Conservation (phyloP, 495 filamentous ascomycete genomes). For the Penicillium daleae region DNA sequence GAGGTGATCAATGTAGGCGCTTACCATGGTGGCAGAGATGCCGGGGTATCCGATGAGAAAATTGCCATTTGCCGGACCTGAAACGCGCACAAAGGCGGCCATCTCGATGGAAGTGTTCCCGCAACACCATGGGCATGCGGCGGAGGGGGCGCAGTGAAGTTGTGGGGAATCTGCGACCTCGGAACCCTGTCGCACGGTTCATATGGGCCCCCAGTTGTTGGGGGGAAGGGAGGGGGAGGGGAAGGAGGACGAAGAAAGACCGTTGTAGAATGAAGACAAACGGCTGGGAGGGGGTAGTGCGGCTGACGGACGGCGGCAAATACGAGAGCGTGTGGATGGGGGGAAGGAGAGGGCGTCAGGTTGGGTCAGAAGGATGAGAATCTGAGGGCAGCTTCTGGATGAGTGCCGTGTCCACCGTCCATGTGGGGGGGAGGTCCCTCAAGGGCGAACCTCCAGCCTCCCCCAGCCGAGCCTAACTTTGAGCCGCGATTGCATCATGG, state of each 20-base stretch:
- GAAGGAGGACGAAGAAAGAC: too few species aligned
- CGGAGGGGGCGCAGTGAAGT: slow-evolving; percentile 36
- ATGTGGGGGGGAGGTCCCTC: slow-evolving; percentile 3
- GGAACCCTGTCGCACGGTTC: slow-evolving; percentile 35
- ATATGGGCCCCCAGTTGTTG: slow-evolving; percentile 31
- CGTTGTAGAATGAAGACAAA: slow-evolving; percentile 1
- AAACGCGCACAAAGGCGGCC: slow-evolving; percentile 95
- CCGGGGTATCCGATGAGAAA: slow-evolving; percentile 96
- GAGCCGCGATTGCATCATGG: slow-evolving; percentile 25
- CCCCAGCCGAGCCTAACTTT: slow-evolving; percentile 14
- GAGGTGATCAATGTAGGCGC: slow-evolving; percentile 26
- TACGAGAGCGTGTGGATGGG: slow-evolving; percentile 4
- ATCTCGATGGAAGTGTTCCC: slow-evolving; percentile 54
- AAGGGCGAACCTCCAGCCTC: slow-evolving; percentile 18
- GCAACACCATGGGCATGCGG: slow-evolving; percentile 52
- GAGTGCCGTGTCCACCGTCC: too few species aligned
- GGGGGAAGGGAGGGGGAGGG: not conserved
- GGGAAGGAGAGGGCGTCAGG: not conserved
- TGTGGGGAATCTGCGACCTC: slow-evolving; percentile 39
- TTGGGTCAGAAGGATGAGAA: slow-evolving; percentile 5
- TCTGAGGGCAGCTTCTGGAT: not conserved
- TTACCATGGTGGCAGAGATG: slow-evolving; percentile 95
- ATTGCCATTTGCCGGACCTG: slow-evolving; percentile 94
- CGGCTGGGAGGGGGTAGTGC: not conserved
- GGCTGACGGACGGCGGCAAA: not conserved